Conservation (phyloP, 2,329 filamentous ascomycete species). For the Penicillium olsonii region DNA sequence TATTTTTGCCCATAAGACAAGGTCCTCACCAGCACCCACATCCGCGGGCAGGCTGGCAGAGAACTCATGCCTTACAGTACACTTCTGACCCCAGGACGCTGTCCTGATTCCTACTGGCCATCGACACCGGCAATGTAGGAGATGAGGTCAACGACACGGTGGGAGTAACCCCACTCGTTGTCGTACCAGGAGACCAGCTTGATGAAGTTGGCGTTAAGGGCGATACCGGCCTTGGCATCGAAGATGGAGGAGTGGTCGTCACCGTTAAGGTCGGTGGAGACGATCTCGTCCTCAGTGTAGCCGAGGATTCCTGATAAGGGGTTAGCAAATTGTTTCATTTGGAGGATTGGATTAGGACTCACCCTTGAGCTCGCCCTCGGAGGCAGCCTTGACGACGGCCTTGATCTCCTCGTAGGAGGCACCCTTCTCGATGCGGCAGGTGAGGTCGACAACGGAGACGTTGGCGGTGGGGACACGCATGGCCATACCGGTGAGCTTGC, state of each 20-base stretch:
- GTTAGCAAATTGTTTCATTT: background rate
- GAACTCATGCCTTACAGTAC: slow-evolving; percentile 32
- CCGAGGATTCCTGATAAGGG: slow-evolving; percentile 64
- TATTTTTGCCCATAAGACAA: slow-evolving; percentile 19
- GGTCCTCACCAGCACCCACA: background rate
- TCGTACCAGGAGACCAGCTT: slow-evolving; percentile 99
- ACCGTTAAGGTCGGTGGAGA: slow-evolving; percentile 92
- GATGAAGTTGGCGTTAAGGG: slow-evolving; percentile 97
- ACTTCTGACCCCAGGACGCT: slow-evolving; percentile 34
- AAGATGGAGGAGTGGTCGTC: slow-evolving; percentile 96
- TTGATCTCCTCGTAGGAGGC: slow-evolving; percentile 82
- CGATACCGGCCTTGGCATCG: slow-evolving; percentile 98
- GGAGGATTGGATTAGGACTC: background rate
- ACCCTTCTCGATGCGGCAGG: slow-evolving; percentile 87
- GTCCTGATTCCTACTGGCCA: slow-evolving; percentile 46
- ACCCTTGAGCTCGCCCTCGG: slow-evolving; percentile 78
- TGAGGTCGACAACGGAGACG: slow-evolving; percentile 98
- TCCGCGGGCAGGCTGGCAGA: slow-evolving; percentile 3
- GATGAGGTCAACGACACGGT: slow-evolving; percentile 81
- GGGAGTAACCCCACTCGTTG: slow-evolving; percentile 99
- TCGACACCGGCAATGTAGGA: slow-evolving; percentile 79
- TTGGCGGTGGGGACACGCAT: slow-evolving; percentile 99
- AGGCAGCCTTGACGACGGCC: slow-evolving; percentile 80
- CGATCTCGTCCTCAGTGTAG: slow-evolving; percentile 96
- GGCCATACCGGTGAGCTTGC: slow-evolving; percentile 99